A percentile compares a stretch with the other conserved stretches of the same genome.
Conservation (phyloP, 768 basidiomycete species). For the Sistotremastrum suecicum region DNA sequence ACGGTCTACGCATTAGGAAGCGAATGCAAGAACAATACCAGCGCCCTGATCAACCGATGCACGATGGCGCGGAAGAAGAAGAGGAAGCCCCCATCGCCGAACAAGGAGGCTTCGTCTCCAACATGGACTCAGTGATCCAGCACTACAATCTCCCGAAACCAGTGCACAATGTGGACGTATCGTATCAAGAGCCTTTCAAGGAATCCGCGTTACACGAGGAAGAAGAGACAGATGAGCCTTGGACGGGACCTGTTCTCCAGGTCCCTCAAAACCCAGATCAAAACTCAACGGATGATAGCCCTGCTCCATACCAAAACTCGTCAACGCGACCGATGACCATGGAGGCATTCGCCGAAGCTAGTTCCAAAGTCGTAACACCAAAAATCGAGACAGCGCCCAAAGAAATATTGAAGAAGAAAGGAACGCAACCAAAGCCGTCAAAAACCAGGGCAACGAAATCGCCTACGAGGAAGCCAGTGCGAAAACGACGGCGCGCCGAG, state of each 20-base stretch:
- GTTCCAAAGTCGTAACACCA: conserved; percentile 8
- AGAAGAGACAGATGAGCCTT: not conserved
- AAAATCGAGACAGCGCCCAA: too few species aligned
- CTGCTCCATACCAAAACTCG: not conserved
- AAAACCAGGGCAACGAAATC: not conserved
- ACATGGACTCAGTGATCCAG: conserved; percentile 59
- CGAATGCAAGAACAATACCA: conserved; percentile 68
- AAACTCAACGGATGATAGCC: conserved; percentile 1
- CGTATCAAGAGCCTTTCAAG: not conserved
- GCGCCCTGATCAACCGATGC: conserved; percentile 2
- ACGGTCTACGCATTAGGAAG: conserved; percentile 76
- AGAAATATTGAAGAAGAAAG: too few species aligned
- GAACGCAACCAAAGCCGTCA: not conserved
- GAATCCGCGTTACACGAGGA: not conserved
- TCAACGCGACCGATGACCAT: conserved; percentile 39
- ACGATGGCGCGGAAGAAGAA: conserved; percentile 12
- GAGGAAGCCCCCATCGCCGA: not conserved
- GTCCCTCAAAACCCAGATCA: not conserved
- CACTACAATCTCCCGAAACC: conserved; percentile 53
- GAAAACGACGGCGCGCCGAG: conserved; percentile 1
- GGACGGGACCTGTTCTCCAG: not conserved
- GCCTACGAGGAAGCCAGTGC: conserved; percentile 2
- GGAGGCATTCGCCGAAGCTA: conserved; percentile 45
- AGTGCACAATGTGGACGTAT: conserved; percentile 1
- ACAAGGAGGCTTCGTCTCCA: conserved; percentile 50